These are phyloP conservation scores for Talaromyces ruber DNA, from an alignment of 495 filamentous ascomycete species.

Conservation along the genomic window DNA sequence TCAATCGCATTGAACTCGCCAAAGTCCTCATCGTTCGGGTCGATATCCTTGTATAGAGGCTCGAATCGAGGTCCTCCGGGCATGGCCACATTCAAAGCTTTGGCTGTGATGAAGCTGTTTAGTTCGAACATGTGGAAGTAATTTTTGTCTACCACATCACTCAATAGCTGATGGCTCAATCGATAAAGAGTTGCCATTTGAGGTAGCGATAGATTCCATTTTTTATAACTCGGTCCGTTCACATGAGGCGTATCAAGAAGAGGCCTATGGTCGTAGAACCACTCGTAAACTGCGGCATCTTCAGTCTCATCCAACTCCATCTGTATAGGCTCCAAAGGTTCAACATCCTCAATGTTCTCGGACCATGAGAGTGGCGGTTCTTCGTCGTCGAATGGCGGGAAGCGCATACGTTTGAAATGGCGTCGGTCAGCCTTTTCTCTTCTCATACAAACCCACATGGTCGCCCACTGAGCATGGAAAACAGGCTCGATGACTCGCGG, in stretches of 20 bases:
- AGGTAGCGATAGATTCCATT: conserved; percentile 86
- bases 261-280: conserved; percentile 96
- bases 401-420: conserved; percentile 98
- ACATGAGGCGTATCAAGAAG: conserved; percentile 88
- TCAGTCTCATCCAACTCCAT: conserved; percentile 98
- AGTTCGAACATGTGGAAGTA: conserved; percentile 98
- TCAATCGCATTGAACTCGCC: conserved; percentile 99
- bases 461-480: conserved; percentile 98
- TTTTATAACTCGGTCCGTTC: conserved; percentile 94
- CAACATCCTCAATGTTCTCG: conserved; percentile 97
- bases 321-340: conserved; percentile 95
- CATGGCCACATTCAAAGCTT: conserved; percentile 94
- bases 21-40: conserved; percentile 98
- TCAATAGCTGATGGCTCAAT: conserved; percentile 82
- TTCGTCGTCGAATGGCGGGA: conserved; percentile 98
- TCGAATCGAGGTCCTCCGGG: conserved; percentile 97
- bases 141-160: conserved; percentile 90
- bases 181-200: conserved; percentile 97
- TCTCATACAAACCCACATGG: conserved; percentile 99
- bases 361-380: conserved; percentile 96
- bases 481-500: conserved; percentile 97
- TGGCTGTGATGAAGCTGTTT: conserved; percentile 91
- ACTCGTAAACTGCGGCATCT: conserved; percentile 83
- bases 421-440: conserved; percentile 94
- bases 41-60: conserved; percentile 96